Conservation (phyloP, 2,329 filamentous ascomycete genomes). For the Stenocarpella maydis region DNA sequence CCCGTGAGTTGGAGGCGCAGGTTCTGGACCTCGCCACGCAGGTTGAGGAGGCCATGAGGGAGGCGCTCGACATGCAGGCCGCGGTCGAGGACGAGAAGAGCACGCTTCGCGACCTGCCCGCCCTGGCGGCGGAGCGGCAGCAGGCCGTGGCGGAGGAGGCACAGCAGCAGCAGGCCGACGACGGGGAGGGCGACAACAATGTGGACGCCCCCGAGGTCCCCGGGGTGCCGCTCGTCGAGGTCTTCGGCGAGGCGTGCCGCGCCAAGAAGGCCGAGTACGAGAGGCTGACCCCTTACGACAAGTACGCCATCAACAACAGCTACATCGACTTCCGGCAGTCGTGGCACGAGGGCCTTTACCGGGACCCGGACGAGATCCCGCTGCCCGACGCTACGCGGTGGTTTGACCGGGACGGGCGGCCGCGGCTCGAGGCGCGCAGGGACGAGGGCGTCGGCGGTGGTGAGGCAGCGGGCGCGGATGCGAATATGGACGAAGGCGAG, state of each 20-base stretch:
- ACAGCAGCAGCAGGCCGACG: constrained; percentile 37
- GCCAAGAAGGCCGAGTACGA: constrained; percentile 54
- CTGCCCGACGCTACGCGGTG: constrained; percentile 62
- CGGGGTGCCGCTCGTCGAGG: constrained; percentile 39
- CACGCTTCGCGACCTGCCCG: constrained; percentile 49
- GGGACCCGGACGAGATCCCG: constrained; percentile 55
- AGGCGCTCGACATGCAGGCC: constrained; percentile 57
- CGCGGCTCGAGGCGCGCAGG: constrained; percentile 38
- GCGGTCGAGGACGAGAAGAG: constrained; percentile 58
- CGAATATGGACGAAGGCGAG: constrained; percentile 43
- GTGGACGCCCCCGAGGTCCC: constrained; percentile 33
- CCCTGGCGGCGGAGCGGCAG: constrained; percentile 40
- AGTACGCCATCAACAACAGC: constrained; percentile 65
- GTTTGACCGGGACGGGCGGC: constrained; percentile 58
- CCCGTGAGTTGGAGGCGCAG: constrained; percentile 46
- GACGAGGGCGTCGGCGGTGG: constrained; percentile 27
- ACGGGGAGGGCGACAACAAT: constrained; percentile 37
- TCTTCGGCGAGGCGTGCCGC: constrained; percentile 45
- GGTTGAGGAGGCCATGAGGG: constrained; percentile 57
- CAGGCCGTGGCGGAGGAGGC: constrained; percentile 41
- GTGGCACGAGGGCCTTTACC: constrained; percentile 63
- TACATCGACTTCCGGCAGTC: constrained; percentile 66
- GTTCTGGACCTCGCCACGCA: constrained; percentile 53
- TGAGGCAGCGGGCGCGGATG: constrained; percentile 39
- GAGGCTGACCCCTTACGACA: constrained; percentile 51